Conservation (phyloP, 2,329 filamentous ascomycete species). For the Rosellinia necatrix region DNA sequence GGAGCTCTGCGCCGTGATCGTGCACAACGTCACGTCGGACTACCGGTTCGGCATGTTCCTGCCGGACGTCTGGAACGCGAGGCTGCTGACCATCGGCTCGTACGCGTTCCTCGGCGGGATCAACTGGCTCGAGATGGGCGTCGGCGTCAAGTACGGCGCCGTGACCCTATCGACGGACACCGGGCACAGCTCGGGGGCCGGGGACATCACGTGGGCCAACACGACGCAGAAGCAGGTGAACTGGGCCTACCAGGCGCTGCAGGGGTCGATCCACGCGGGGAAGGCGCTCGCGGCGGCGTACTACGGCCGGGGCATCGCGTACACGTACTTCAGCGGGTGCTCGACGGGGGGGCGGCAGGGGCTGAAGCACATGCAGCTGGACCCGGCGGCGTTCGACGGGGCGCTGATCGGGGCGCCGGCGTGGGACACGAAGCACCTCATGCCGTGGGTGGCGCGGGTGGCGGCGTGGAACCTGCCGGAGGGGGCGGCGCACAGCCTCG, state of each 20-base stretch:
- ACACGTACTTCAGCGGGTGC: slow-evolving; percentile 57
- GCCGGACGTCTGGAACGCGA: slow-evolving; percentile 37
- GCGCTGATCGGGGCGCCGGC: slow-evolving; percentile 51
- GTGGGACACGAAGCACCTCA: slow-evolving; percentile 53
- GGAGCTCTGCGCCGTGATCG: slow-evolving; percentile 35
- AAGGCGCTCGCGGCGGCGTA: slow-evolving; percentile 51
- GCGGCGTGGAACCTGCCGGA: slow-evolving; percentile 51
- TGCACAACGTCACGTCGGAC: slow-evolving; percentile 34
- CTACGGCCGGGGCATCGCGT: slow-evolving; percentile 46
- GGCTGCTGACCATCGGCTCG: slow-evolving; percentile 34
- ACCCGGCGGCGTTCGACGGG: slow-evolving; percentile 57
- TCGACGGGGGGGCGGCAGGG: slow-evolving; percentile 60
- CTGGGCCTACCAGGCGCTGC: slow-evolving; percentile 42
- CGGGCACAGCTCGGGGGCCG: slow-evolving; percentile 39
- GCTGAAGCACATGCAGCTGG: slow-evolving; percentile 50
- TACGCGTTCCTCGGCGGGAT: slow-evolving; percentile 39
- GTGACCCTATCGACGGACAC: slow-evolving; percentile 44
- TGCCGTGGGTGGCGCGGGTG: slow-evolving; percentile 45
- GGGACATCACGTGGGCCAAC: slow-evolving; percentile 42
- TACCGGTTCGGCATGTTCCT: slow-evolving; percentile 41
- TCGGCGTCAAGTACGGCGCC: slow-evolving; percentile 32
- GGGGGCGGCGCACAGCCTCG: slow-evolving; percentile 45
- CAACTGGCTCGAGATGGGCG: slow-evolving; percentile 40
- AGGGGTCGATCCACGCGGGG: slow-evolving; percentile 50
- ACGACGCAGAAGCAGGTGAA: slow-evolving; percentile 39